phyloP scores from a whole-genome alignment of 306 rosid species.

The Cicer judaicum region DNA sequence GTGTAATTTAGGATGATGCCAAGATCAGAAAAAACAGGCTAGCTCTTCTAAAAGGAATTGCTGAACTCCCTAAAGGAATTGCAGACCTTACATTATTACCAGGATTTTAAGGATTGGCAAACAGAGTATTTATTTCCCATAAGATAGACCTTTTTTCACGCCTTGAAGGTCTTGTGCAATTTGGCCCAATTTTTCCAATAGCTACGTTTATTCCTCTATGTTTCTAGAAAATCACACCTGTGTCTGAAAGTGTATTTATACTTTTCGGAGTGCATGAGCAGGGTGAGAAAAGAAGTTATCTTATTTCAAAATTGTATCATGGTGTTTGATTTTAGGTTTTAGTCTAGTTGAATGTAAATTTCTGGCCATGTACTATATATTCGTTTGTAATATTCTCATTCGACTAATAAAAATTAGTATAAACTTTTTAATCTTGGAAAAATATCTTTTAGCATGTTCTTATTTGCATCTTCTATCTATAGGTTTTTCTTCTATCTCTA shows the following conservation, averaged over 20 bases:
- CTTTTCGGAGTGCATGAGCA: too few species aligned
- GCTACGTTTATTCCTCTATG: too few species aligned
- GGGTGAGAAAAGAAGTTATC: too few species aligned
- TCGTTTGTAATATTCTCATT: conserved; percentile 29
- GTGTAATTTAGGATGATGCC: conserved; percentile 66
- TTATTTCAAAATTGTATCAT: conserved; percentile 30
- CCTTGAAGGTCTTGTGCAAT: not conserved
- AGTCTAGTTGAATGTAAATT: conserved; percentile 21
- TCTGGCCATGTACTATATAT: conserved; percentile 30
- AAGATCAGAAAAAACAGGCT: conserved; percentile 80
- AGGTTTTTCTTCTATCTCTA: too few species aligned
- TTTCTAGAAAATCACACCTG: too few species aligned
- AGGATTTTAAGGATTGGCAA: conserved; percentile 62
- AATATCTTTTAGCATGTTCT: not conserved
- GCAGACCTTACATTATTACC: conserved; percentile 84
- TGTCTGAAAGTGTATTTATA: too few species aligned
- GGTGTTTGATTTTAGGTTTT: not conserved
- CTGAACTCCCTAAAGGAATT: conserved; percentile 87
- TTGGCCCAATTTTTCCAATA: not conserved
- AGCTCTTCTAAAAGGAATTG: conserved; percentile 73
- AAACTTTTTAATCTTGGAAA: not conserved
- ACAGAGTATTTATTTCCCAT: conserved; percentile 36
- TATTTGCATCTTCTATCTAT: too few species aligned
- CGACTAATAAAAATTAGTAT: conserved; percentile 7
- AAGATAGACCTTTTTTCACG: conserved; percentile 19